Conservation (phyloP, 768 basidiomycete species). For the Boletus rufocinnamomeus region DNA sequence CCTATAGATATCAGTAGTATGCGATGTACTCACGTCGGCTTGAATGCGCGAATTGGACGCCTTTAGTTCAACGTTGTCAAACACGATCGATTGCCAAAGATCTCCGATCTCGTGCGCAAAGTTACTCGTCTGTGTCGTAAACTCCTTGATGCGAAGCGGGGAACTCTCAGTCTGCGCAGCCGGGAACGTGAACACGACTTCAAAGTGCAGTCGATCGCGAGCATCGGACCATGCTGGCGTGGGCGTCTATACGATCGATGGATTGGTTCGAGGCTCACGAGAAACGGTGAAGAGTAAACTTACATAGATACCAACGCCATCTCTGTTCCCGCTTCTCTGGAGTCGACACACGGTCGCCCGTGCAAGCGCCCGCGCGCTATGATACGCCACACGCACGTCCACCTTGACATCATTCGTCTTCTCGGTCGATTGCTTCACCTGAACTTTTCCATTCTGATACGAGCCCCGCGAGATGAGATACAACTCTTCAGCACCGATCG, state of each 20-base stretch:
- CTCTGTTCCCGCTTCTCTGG: slow-evolving; percentile 22
- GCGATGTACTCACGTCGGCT: slow-evolving; percentile 28
- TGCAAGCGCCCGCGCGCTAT: slow-evolving; percentile 22
- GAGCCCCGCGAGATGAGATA: slow-evolving; percentile 39
- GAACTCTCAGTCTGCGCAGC: slow-evolving; percentile 1
- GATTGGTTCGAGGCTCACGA: neutral
- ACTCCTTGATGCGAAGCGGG: slow-evolving; percentile 28
- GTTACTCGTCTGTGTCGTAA: slow-evolving; percentile 32
- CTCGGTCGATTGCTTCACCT: slow-evolving; percentile 17
- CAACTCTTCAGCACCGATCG: slow-evolving; percentile 31
- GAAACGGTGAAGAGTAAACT: neutral
- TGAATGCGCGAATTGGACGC: slow-evolving; percentile 31
- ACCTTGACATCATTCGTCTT: slow-evolving; percentile 23
- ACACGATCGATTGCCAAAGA: slow-evolving; percentile 30
- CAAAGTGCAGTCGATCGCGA: slow-evolving; percentile 27
- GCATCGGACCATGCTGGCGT: neutral
- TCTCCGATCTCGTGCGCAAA: slow-evolving; percentile 34
- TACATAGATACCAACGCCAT: slow-evolving; percentile 43
- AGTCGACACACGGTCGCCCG: slow-evolving; percentile 37
- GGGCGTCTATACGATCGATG: slow-evolving; percentile 21
- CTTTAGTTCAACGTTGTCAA: slow-evolving; percentile 27
- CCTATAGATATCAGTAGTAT: neutral
- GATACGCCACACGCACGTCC: slow-evolving; percentile 35
- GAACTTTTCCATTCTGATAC: slow-evolving; percentile 24
- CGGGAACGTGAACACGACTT: slow-evolving; percentile 36